phyloP scores from a whole-genome alignment of 345 rosid species.

The Populus alba region DNA sequence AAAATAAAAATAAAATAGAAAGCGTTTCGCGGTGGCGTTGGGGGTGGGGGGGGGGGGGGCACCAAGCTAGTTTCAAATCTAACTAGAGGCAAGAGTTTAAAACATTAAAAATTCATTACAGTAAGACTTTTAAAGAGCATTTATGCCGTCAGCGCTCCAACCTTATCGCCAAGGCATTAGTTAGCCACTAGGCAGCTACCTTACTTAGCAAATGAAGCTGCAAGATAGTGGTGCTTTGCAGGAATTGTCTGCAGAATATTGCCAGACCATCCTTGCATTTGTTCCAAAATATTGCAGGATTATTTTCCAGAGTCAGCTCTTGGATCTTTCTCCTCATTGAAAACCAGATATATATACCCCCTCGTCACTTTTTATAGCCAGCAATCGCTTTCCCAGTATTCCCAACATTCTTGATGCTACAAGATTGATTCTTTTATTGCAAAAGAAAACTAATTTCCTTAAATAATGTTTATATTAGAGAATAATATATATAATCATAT shows the following conservation, averaged over 20 bases:
- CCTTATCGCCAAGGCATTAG: neutral
- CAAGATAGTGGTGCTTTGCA: neutral
- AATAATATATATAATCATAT: too few relatives aligned
- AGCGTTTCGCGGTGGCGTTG: too few relatives aligned
- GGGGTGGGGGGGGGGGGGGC: too few relatives aligned
- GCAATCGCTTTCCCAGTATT: neutral
- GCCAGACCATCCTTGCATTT: neutral
- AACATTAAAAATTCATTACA: neutral
- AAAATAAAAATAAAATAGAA: too few relatives aligned
- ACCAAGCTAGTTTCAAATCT: neutral
- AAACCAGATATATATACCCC: neutral
- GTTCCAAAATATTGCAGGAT: neutral
- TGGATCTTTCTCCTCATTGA: neutral
- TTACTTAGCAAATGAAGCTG: neutral
- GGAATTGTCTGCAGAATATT: slow-evolving; percentile 2
- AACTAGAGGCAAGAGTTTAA: neutral
- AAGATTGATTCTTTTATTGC: neutral
- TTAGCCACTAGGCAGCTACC: neutral
- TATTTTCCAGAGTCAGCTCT: slow-evolving; percentile 1
- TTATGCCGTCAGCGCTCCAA: neutral
- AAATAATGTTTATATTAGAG: too few relatives aligned
- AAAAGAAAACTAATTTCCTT: neutral
- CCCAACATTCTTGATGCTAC: neutral
- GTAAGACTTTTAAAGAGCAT: neutral
- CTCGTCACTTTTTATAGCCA: neutral